Conservation (phyloP, 805 yeast species). For the Kodamaea restingae region DNA sequence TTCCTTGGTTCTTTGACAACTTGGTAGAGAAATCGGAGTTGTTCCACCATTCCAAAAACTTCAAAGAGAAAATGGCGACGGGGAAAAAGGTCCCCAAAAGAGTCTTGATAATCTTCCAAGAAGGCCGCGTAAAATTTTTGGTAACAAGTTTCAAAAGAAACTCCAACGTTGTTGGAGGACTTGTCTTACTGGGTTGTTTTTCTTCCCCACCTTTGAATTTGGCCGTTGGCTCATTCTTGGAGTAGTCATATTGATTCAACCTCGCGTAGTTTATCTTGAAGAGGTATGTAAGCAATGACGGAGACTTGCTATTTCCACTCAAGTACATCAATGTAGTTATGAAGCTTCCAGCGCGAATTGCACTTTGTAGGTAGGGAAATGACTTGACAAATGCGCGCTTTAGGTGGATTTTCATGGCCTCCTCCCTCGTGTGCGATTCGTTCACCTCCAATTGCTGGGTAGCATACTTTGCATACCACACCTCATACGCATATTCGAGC, state of each 20-base stretch:
- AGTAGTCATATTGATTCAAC: conserved; percentile 48
- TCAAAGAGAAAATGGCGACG: conserved; percentile 71
- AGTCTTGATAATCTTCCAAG: conserved; percentile 28
- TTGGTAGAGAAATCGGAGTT: conserved; percentile 66
- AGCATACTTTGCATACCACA: conserved; percentile 54
- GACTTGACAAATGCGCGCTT: conserved; percentile 46
- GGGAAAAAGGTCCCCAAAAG: conserved; percentile 61
- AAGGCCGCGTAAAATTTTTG: conserved; percentile 21
- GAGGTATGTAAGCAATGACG: conserved; percentile 57
- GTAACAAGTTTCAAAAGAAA: conserved; percentile 23
- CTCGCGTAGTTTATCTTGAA: conserved; percentile 65
- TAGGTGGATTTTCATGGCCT: conserved; percentile 24
- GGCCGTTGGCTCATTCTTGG: conserved; percentile 28
- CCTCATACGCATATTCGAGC: conserved; percentile 59
- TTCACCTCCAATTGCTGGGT: conserved; percentile 40
- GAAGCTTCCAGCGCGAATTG: conserved; percentile 47
- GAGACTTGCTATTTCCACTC: conserved; percentile 61
- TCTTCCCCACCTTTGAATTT: conserved; percentile 5
- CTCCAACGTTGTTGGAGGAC: conserved; percentile 42
- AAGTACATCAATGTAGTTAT: conserved; percentile 60
- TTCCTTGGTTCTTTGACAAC: conserved; percentile 46
- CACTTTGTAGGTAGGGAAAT: conserved; percentile 58
- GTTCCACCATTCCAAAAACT: conserved; percentile 93
- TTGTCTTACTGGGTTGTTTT: conserved; percentile 21
- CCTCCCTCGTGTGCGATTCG: conserved; percentile 19